phyloP scores from a whole-genome alignment of 192 early-diverging fungal species.

The Chytriomyces confervae region DNA sequence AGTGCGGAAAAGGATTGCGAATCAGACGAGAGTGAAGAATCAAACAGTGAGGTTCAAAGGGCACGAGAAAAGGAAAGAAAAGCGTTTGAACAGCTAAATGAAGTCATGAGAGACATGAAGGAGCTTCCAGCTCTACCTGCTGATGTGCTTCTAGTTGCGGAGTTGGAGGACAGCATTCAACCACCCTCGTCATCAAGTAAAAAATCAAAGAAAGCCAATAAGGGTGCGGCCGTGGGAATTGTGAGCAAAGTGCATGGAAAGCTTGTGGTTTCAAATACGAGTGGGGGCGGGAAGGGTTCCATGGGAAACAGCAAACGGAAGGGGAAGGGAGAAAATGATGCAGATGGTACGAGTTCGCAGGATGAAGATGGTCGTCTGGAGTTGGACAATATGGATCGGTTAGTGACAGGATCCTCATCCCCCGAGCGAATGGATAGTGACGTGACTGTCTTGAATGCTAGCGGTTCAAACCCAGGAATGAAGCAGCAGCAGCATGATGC shows the following conservation, averaged over 20 bases:
- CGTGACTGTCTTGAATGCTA: not conserved
- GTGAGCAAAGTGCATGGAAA: not conserved
- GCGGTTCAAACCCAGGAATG: not conserved
- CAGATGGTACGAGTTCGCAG: not conserved
- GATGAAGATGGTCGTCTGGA: constrained; percentile 15
- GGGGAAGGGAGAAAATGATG: not conserved
- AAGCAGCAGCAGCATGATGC: constrained; percentile 1
- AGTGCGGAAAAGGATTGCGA: not conserved
- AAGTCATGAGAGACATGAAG: constrained; percentile 21
- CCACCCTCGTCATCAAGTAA: not conserved
- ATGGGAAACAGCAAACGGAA: not conserved
- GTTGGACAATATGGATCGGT: constrained; percentile 27
- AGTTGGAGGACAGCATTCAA: not conserved
- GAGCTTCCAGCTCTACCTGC: not conserved
- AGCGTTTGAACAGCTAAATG: constrained; percentile 17
- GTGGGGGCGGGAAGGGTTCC: not conserved
- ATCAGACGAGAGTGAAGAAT: not conserved
- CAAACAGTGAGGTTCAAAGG: not conserved
- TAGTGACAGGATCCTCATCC: not conserved
- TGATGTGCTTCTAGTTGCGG: not conserved
- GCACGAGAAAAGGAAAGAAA: not conserved
- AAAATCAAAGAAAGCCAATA: not conserved
- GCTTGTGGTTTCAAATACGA: too few species aligned
- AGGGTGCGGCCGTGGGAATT: not conserved
- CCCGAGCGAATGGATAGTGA: not conserved